Base-by-base conservation (phyloP, 352 stramenopile species). In the Sclerospora graminicola region DNA sequence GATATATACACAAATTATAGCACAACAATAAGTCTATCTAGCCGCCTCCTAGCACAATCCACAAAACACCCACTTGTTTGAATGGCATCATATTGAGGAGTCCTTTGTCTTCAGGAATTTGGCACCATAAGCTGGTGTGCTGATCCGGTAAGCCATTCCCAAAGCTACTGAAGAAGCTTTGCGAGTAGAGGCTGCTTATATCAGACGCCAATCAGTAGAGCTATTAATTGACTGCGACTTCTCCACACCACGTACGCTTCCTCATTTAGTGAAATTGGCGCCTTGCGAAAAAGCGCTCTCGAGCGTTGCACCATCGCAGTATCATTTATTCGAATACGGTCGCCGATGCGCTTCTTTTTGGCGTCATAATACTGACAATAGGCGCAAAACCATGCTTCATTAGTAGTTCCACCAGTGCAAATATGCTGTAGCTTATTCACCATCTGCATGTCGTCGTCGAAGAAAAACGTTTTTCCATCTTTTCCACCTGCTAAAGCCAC, bases 391-490 rank as follows among this genome's bases (percentile, higher is more conserved):
- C 11, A 47, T 26, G 7, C 7, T 26, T 28, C 13, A 35, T 8
- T 35, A 5, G 6, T 26, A 3, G 6, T 26, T 26, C 6, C 21
- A 26, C 21, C 21, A 26, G 21, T 26, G 21, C 21, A 26, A n/a
- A 26, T 6, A 26, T 26, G 47, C 32, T 31, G 16, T 19, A 9
- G 51, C 8, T 61, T 39, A 1, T 35, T 41, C 9, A 34, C 33
- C 5, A 63, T 44, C 27, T 57, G 59, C 32, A 63, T 78, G 2
- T 61, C 55, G 33, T 85, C 70, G 40, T 75, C 60, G 2, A 83
- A 46, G 8, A 80, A 52, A 45, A 88, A 88, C 9, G 76, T 82
- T 10, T 52, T 20, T 32, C 68, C 66, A 44, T 88, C 63, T 1
- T 59, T 31, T 5, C 72, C 76, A 9, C 76, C 76, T 18, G 69